Evolutionary conservation across 129 eudicot genomes (phyloP).

Genomic region (Lactuca saligna): DNA sequence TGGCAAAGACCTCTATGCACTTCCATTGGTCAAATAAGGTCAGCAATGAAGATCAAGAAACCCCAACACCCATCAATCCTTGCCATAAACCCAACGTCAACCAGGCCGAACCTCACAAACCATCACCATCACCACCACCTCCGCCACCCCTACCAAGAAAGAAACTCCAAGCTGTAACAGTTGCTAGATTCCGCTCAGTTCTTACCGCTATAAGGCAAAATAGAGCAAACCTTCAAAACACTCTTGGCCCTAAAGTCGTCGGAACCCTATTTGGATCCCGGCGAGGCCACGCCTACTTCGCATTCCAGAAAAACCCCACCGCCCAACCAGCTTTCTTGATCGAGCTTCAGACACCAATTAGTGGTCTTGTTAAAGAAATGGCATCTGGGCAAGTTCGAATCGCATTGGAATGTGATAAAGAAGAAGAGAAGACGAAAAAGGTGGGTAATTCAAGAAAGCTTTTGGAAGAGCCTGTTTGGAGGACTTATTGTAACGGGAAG

Average conservation of each 20-base stretch:
- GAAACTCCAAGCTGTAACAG: constrained; percentile 61
- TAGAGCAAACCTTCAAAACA: constrained; percentile 33
- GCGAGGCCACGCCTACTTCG: constrained; percentile 69
- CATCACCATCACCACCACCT: constrained; percentile 2
- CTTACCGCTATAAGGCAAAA: constrained; percentile 42
- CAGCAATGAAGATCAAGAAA: constrained; percentile 55
- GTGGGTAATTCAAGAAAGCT: constrained; percentile 16
- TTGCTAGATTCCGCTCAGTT: constrained; percentile 62
- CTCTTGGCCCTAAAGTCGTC: constrained; percentile 52
- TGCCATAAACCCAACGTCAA: constrained; percentile 23
- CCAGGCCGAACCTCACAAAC: constrained; percentile 13
- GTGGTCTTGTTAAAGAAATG: constrained; percentile 67
- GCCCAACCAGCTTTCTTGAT: constrained; percentile 66
- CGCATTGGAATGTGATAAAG: constrained; percentile 63
- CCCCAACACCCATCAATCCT: constrained; percentile 28
- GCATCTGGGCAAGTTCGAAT: constrained; percentile 78
- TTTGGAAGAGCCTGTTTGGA: constrained; percentile 74
- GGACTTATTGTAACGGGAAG: constrained; percentile 76
- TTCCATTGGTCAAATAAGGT: constrained; percentile 79
- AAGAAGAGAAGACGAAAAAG: constrained; percentile 38
- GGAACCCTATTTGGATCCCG: constrained; percentile 78
- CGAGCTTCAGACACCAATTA: constrained; percentile 77
- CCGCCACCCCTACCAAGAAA: constrained; percentile 33
- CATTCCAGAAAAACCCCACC: constrained; percentile 54
- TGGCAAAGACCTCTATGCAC: constrained; percentile 58